Conservation (phyloP, 768 basidiomycete genomes). For the Postia placenta region DNA sequence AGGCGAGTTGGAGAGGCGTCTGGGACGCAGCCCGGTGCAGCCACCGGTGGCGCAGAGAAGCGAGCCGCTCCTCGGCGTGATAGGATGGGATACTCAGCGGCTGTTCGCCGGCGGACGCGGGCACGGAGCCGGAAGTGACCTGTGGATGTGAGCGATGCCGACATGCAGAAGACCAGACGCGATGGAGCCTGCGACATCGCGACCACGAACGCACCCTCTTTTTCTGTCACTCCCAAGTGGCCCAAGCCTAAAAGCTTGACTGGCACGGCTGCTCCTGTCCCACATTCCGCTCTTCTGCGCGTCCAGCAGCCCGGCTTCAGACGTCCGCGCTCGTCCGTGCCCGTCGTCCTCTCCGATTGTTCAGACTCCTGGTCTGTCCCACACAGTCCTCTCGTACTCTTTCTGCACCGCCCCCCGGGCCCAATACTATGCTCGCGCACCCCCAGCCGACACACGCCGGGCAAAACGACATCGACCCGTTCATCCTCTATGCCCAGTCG, state of each 20-base stretch:
- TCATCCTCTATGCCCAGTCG: conserved; percentile 55
- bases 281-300: not conserved
- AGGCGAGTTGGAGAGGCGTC: not conserved
- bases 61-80: not conserved
- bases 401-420: too few relatives aligned
- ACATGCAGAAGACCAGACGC: not conserved
- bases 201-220: conserved; percentile 6
- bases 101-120: conserved; percentile 1
- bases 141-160: conserved; percentile 3
- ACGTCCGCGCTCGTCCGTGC: not conserved
- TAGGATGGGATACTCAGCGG: too few relatives aligned
- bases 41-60: not conserved
- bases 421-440: conserved; percentile 4
- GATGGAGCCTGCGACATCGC: conserved; percentile 3
- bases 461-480: conserved; percentile 16
- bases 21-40: not conserved
- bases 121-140: not conserved
- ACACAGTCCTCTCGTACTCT: not conserved
- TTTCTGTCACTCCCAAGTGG: not conserved
- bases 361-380: not conserved
- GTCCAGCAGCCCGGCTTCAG: not conserved
- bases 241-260: conserved; percentile 5
- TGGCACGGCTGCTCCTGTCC: not conserved
- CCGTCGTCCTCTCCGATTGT: not conserved
- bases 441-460: conserved; percentile 3